phyloP scores from a whole-genome alignment of 192 early-diverging fungal genomes.

The Podila clonocystis region DNA sequence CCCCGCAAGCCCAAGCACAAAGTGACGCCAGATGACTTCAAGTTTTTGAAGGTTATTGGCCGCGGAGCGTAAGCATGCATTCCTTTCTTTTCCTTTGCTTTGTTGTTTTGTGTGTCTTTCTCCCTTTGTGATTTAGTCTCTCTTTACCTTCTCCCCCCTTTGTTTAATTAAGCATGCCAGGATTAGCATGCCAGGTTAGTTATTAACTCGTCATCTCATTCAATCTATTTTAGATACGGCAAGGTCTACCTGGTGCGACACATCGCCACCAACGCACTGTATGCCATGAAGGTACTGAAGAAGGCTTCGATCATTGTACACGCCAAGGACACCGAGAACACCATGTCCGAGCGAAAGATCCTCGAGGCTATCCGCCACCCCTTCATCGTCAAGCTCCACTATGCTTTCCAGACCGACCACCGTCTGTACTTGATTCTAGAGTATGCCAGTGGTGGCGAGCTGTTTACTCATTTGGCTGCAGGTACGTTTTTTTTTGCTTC shows the following conservation, averaged over 20 bases:
- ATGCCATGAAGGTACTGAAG: conserved; percentile 95
- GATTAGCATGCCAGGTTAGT: neutral
- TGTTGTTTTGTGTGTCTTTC: conserved; percentile 15
- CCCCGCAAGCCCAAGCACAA: conserved; percentile 52
- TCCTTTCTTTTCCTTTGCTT: neutral
- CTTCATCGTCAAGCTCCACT: conserved; percentile 92
- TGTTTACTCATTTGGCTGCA: conserved; percentile 89
- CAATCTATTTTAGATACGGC: conserved; percentile 66
- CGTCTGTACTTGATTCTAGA: conserved; percentile 90
- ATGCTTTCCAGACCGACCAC: conserved; percentile 91
- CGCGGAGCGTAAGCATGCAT: conserved; percentile 56
- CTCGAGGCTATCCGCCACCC: conserved; percentile 88
- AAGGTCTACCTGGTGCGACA: conserved; percentile 88
- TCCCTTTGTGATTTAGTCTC: neutral
- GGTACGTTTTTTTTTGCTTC: conserved; percentile 52
- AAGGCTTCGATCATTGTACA: conserved; percentile 89
- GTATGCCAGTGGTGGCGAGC: conserved; percentile 92
- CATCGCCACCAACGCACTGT: conserved; percentile 63
- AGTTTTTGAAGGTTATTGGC: conserved; percentile 60
- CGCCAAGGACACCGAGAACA: conserved; percentile 82
- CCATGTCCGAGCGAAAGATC: conserved; percentile 88
- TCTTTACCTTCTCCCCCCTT: neutral
- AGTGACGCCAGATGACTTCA: conserved; percentile 60
- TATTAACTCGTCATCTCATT: neutral
- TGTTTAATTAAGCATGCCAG: neutral